Conservation (phyloP, 2,329 filamentous ascomycete genomes). For the Sporothrix sp. region DNA sequence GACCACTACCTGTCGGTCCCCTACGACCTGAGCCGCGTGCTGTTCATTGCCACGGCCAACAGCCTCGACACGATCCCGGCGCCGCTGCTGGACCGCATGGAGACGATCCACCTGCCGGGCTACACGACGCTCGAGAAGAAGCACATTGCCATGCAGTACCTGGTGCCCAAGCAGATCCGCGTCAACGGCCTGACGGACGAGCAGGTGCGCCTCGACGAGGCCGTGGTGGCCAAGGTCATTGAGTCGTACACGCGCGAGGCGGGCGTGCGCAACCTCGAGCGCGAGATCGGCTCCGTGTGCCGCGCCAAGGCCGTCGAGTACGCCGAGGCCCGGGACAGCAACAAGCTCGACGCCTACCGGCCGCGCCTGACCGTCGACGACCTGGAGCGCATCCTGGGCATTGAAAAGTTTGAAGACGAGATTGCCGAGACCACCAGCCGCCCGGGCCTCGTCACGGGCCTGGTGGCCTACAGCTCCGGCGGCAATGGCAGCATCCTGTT, state of each 20-base stretch:
- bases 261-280: conserved; percentile 89
- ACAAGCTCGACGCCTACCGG: conserved; percentile 59
- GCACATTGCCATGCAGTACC: conserved; percentile 82
- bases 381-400: conserved; percentile 81
- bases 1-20: conserved; percentile 96
- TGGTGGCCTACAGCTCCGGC: conserved; percentile 88
- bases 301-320: conserved; percentile 92
- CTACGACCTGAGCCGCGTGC: conserved; percentile 88
- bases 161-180: conserved; percentile 92
- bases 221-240: conserved; percentile 90
- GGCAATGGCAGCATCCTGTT: conserved; percentile 95
- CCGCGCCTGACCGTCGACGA: conserved; percentile 66
- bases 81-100: conserved; percentile 93
- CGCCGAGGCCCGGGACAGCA: conserved; percentile 75
- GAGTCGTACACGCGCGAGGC: conserved; percentile 94
- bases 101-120: conserved; percentile 84
- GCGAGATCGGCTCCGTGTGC: conserved; percentile 89
- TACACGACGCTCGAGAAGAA: conserved; percentile 97
- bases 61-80: conserved; percentile 87
- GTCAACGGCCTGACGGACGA: conserved; percentile 74
- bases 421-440: conserved; percentile 77
- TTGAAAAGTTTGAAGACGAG: conserved; percentile 90
- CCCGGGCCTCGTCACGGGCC: conserved; percentile 87
- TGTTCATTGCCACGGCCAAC: conserved; percentile 97
- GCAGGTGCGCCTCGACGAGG: conserved; percentile 66